Evolutionary conservation across 2,329 filamentous ascomycete species (phyloP).

Genomic region (Aureobasidium sp.): DNA sequence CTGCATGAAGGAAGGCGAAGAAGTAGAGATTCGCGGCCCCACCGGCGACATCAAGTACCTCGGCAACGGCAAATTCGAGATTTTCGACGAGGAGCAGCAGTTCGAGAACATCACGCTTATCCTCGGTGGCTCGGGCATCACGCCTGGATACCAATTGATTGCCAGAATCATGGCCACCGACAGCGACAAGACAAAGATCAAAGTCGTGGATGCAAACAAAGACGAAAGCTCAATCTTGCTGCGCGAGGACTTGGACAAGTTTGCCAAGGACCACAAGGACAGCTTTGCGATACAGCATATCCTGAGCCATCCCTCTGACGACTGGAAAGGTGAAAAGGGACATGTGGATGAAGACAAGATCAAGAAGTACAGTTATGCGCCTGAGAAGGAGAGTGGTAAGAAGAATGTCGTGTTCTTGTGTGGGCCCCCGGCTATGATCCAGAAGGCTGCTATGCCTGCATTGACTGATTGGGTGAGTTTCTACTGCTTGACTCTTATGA

Average conservation of each 20-base stretch:
- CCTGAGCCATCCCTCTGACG: slow-evolving; percentile 37
- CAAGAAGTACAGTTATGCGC: slow-evolving; percentile 36
- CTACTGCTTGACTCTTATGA: no score
- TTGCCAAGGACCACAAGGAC: slow-evolving; percentile 32
- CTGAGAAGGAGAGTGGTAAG: slow-evolving; percentile 27
- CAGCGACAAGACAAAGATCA: slow-evolving; percentile 34
- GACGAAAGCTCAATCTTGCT: slow-evolving; percentile 43
- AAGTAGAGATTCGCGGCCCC: slow-evolving; percentile 47
- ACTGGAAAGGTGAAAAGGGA: slow-evolving; percentile 42
- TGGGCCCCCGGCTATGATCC: slow-evolving; percentile 46
- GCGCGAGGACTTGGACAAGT: slow-evolving; percentile 36
- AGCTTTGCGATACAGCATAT: slow-evolving; percentile 43
- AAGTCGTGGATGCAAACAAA: slow-evolving; percentile 45
- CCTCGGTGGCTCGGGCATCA: slow-evolving; percentile 46
- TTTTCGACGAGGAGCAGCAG: slow-evolving; percentile 35
- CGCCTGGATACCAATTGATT: slow-evolving; percentile 46
- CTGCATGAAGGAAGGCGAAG: slow-evolving; percentile 42
- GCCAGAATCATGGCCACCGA: slow-evolving; percentile 34
- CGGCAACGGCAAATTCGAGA: slow-evolving; percentile 40
- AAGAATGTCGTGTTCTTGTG: slow-evolving; percentile 41
- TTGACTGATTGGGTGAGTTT: slow-evolving; percentile 30
- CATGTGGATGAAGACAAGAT: slow-evolving; percentile 39
- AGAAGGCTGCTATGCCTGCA: slow-evolving; percentile 45
- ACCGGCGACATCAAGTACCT: slow-evolving; percentile 46
- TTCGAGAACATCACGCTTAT: slow-evolving; percentile 44